A percentile compares a stretch with the other conserved stretches of the same genome.
phyloP scores from a whole-genome alignment of 2,329 filamentous ascomycete genomes.

The Ceratocystis albifundus region DNA sequence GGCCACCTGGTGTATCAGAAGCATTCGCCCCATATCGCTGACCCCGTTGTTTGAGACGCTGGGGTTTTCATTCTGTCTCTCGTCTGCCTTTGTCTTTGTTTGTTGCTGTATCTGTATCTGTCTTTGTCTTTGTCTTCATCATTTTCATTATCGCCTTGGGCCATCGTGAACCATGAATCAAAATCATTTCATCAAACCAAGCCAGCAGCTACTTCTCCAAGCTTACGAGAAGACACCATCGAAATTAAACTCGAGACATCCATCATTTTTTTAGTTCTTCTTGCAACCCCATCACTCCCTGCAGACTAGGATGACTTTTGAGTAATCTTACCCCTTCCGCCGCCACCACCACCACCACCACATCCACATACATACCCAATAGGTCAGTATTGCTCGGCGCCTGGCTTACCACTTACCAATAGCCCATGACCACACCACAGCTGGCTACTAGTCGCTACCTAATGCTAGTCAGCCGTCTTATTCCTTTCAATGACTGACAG shows the following conservation, averaged over 20 bases:
- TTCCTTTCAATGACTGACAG: neutral
- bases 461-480: neutral
- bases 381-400: neutral
- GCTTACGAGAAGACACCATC: neutral
- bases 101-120: too few species aligned
- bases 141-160: neutral
- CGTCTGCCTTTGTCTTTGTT: neutral
- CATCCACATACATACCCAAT: neutral
- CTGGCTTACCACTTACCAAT: neutral
- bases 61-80: neutral
- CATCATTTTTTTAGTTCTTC: neutral
- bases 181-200: too few species aligned
- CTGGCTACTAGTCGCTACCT: neutral
- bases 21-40: constrained; percentile 2
- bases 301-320: neutral
- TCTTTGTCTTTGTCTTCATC: neutral
- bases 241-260: constrained; percentile 11
- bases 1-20: neutral
- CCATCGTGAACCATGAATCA: neutral
- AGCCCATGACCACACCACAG: neutral
- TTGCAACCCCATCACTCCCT: neutral
- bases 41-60: neutral
- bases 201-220: neutral
- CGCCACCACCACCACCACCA: too few species aligned
- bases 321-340: neutral